phyloP scores from a whole-genome alignment of 2,329 filamentous ascomycete species.

The Aspergillus floridensis region DNA sequence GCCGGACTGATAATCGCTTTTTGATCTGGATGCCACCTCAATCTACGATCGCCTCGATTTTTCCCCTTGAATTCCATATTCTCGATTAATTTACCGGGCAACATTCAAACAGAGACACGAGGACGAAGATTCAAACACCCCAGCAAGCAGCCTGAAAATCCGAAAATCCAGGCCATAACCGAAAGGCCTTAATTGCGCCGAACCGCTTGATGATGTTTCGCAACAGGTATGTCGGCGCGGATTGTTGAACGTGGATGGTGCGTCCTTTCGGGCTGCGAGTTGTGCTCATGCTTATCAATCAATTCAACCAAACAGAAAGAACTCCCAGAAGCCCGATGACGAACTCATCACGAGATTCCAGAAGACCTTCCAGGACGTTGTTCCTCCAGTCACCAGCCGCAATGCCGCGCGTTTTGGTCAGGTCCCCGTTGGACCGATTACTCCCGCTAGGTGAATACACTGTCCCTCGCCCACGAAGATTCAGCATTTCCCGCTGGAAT shows the following conservation, averaged over 20 bases:
- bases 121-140: neutral
- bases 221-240: conserved; percentile 42
- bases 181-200: neutral
- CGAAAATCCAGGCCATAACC: neutral
- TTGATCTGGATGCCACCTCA: conserved; percentile 14
- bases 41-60: neutral
- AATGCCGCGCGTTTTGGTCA: conserved; percentile 22
- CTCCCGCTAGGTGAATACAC: conserved; percentile 25
- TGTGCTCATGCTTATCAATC: conserved; percentile 13
- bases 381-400: conserved; percentile 45
- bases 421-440: conserved; percentile 21
- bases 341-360: conserved; percentile 82
- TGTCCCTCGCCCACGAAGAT: neutral
- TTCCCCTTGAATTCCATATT: neutral
- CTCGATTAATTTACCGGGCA: neutral
- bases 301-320: conserved; percentile 55
- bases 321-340: conserved; percentile 80
- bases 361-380: conserved; percentile 74
- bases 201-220: conserved; percentile 42
- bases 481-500: neutral
- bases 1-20: neutral
- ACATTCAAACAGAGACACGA: neutral
- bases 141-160: neutral
- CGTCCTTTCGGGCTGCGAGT: conserved; percentile 1
- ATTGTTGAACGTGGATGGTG: conserved; percentile 1